Base-by-base conservation (phyloP, 129 eudicot genomes). In the Artemisia tridentata region DNA sequence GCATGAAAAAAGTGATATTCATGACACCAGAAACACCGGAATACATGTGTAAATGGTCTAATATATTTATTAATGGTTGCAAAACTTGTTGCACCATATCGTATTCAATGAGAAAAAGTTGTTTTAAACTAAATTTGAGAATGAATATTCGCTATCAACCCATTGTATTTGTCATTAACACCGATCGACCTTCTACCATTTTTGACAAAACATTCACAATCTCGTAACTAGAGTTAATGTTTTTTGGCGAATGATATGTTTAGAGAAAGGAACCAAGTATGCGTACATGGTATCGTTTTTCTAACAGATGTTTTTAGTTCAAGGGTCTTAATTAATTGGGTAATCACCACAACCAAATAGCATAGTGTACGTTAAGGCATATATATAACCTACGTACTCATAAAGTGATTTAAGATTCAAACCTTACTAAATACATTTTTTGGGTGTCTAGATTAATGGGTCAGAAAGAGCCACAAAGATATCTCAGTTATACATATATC, bases 1-100 rank as follows among this genome's bases (percentile, higher is more conserved):
- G 14, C 43, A 50, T 63, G 21, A 49, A 7, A 46, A 61, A 62
- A 61, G 69, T 51, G 46, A 11, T 60, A 4, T 63, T 29, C 4
- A 8, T 18, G 54, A 31, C 51, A 63, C 77, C 52, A 29, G 12
- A 50, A 41, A 19, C 61, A 27, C 45, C 19, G 15, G n/a, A 18
- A 53, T 54, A 5, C 46, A 46, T 55, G 46, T 75, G 72, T 38
- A 38, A 11, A 8, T 74, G 66, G 72, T 75, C 57, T 8, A 66
- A 18, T n/a, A 49, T 21, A 27, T 48, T 65, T 52, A 64, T 65
- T 63, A 65, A 74, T 52, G 17, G 55, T 23, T 46, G 43, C 53
- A 53, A 12, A 65, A 21, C 23, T 75, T 67, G 61, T 66, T 75
- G 61, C 61, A 67, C 68, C 66, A 19, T 38, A 19, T 38, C 43